Evolutionary conservation across 148 eudicot genomes (phyloP).

Genomic region (Euryodendron excelsum): DNA sequence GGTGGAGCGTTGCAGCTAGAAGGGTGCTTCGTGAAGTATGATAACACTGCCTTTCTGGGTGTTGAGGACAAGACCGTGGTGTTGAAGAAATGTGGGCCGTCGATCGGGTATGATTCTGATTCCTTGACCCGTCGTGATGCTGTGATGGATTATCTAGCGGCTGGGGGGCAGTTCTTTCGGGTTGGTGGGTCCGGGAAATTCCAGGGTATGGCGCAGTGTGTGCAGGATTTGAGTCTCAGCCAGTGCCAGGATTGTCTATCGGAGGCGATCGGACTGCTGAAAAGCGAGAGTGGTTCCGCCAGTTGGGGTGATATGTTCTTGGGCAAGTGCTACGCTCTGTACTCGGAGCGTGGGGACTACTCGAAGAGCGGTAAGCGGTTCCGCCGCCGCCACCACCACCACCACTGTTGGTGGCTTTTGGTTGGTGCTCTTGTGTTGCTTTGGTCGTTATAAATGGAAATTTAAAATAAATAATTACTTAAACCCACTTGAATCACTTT

Average conservation of each 20-base stretch:
- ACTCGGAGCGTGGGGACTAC: conserved; percentile 26
- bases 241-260: conserved; percentile 56
- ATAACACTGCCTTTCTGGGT: conserved; percentile 44
- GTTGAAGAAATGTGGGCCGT: conserved; percentile 43
- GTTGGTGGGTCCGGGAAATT: conserved; percentile 35
- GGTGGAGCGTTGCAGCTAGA: conserved; percentile 53
- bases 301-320: conserved; percentile 52
- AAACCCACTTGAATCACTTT: neutral
- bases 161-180: conserved; percentile 32
- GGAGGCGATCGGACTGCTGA: conserved; percentile 50
- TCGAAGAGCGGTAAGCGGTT: conserved; percentile 17
- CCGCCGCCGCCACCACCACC: conserved; percentile 1
- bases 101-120: conserved; percentile 27
- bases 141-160: conserved; percentile 29
- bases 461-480: neutral
- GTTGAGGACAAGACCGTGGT: conserved; percentile 48
- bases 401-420: neutral
- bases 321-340: conserved; percentile 52
- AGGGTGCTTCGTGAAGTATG: conserved; percentile 57
- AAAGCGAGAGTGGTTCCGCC: conserved; percentile 33
- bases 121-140: conserved; percentile 25
- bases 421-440: neutral
- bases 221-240: conserved; percentile 41
- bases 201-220: conserved; percentile 52
- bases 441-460: neutral